These are phyloP conservation scores for Dissophora ornata DNA, from an alignment of 192 early-diverging fungal species.

Conservation along the genomic window DNA sequence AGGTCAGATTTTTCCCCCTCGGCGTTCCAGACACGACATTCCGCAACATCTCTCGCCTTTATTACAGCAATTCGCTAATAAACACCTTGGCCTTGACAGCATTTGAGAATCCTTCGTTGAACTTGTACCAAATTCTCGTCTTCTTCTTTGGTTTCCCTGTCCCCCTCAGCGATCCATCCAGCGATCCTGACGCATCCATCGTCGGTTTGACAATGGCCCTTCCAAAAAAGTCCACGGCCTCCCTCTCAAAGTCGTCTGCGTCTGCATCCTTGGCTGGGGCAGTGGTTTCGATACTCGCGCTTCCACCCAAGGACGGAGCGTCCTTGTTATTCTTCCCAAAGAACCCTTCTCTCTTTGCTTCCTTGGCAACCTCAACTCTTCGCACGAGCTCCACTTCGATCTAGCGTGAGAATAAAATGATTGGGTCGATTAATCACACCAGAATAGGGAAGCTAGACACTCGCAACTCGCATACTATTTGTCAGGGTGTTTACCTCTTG, in stretches of 20 bases:
- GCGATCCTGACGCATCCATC: conserved; percentile 17
- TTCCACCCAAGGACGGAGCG: conserved; percentile 23
- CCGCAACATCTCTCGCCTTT: not conserved
- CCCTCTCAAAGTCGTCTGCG: conserved; percentile 18
- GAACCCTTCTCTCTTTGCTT: conserved; percentile 11
- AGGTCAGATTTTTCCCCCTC: too few relatives aligned
- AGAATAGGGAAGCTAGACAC: too few relatives aligned
- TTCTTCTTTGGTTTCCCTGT: conserved; percentile 25
- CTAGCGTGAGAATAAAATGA: conserved; percentile 31
- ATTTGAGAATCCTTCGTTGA: conserved; percentile 47
- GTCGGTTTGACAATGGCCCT: conserved; percentile 60
- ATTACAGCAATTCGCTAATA: conserved; percentile 29
- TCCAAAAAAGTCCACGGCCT: conserved; percentile 85
- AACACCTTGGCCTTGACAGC: conserved; percentile 48
- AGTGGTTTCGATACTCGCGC: conserved; percentile 27
- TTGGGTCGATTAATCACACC: not conserved
- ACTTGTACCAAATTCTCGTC: conserved; percentile 73
- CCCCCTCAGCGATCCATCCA: conserved; percentile 19
- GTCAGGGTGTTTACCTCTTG: conserved; percentile 82
- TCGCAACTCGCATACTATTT: too few relatives aligned
- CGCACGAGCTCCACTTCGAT: conserved; percentile 63
- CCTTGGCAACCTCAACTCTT: conserved; percentile 30
- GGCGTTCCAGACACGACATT: too few relatives aligned
- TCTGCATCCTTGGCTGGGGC: conserved; percentile 1
- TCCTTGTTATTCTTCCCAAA: conserved; percentile 34